phyloP scores from a whole-genome alignment of 2,329 filamentous ascomycete species.

The Aspergillus clavatus region DNA sequence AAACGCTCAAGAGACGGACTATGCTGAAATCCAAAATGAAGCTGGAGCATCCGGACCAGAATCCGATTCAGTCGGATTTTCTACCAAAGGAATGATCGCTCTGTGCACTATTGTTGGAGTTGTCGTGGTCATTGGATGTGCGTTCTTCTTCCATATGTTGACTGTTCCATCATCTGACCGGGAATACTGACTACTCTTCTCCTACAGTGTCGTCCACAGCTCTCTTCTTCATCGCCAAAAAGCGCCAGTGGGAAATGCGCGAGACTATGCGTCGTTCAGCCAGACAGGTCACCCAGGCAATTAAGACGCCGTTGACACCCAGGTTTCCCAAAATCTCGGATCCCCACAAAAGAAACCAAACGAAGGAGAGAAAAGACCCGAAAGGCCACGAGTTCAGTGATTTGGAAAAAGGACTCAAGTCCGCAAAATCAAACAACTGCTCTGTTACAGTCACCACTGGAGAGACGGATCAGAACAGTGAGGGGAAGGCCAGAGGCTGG shows the following conservation, averaged over 20 bases:
- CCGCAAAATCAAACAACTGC: background rate
- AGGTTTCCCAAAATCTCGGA: constrained; percentile 7
- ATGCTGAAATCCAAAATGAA: constrained; percentile 11
- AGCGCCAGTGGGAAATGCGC: constrained; percentile 17
- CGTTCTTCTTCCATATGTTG: background rate
- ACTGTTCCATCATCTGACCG: too few species aligned
- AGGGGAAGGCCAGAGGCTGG: constrained; percentile 7
- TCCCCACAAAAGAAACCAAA: background rate
- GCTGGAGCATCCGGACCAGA: constrained; percentile 10
- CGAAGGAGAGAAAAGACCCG: background rate
- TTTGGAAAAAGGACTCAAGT: constrained; percentile 8
- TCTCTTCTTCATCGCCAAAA: constrained; percentile 18
- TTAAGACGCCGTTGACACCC: constrained; percentile 15
- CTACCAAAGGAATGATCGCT: constrained; percentile 17
- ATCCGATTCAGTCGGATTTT: constrained; percentile 7
- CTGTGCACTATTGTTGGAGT: constrained; percentile 17
- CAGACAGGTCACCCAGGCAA: constrained; percentile 11
- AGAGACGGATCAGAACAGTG: background rate
- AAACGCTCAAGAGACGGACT: constrained; percentile 11
- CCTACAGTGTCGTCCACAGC: constrained; percentile 14
- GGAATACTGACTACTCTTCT: background rate
- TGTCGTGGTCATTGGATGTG: constrained; percentile 18
- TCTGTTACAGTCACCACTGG: constrained; percentile 2
- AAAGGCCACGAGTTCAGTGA: constrained; percentile 1
- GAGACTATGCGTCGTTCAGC: constrained; percentile 14